Base-by-base conservation (phyloP, 140 eudicot species). In the Anethum foeniculum region DNA sequence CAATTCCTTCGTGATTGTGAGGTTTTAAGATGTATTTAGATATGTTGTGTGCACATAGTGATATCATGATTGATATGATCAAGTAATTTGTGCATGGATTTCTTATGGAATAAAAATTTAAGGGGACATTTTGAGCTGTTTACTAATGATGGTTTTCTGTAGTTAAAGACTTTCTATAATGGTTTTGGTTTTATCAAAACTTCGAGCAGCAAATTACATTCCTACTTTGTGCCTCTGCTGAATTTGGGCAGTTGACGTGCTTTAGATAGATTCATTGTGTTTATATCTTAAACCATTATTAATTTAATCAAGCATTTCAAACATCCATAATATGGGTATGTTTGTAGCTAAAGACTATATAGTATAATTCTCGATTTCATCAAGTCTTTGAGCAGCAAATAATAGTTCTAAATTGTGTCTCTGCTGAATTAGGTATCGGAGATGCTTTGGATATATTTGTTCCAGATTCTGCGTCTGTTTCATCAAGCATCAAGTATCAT, bases 401-500 rank as follows among this genome's bases (percentile, higher is more conserved):
- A 18, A 13, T 43, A 9, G n/a, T 41, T 49, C 1, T 30, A 36
- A 25, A n/a, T 7, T 28, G 13, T 12, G 62, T 75, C 10, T 7
- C 47, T 69, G 56, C 64, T 48, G 46, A 79, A 75, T 77, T 80
- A 86, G 92, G 84, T 54, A 60, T 60, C 54, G 58, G 81, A 39
- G 85, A 82, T 56, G 36, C 77, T 79, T 72, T 81, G 81, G 81
- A 76, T 32, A 82, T 86, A 43, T 81, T 82, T 49, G 81, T 83
- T 41, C 89, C 93, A 18, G 96, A 94, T 85, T 71, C 94, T 73
- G 85, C 86, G 51, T 90, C 97, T 13, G 84, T 90, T 79, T 88
- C 90, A 75, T 90, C 97, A 48, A 94, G 97, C 80, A 92, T 94
- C 80, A 90, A 89, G 80, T 92, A 90, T 85, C 98, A 94, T 60